Percentiles rank a stretch among this genome's conserved stretches.
Evolutionary conservation across 2,329 filamentous ascomycete species (phyloP).

Genomic region (Fusarium mangiferae): DNA sequence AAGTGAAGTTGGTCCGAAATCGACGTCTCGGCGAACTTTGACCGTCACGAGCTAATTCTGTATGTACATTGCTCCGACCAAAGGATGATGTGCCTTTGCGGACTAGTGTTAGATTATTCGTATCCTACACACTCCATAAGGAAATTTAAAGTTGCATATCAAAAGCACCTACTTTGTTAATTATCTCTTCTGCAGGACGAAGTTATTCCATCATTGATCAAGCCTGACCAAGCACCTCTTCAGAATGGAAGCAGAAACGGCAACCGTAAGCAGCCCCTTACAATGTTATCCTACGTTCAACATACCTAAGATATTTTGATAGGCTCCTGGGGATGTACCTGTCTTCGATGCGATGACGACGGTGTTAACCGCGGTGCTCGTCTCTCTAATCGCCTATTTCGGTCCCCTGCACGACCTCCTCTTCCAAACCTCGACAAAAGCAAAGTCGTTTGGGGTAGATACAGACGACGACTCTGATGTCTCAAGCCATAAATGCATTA

Average conservation of each 20-base stretch:
- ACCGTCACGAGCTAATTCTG: background rate
- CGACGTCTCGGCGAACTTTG: background rate
- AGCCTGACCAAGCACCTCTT: background rate
- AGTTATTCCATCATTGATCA: background rate
- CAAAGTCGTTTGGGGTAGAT: background rate
- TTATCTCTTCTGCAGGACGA: background rate
- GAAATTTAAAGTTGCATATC: background rate
- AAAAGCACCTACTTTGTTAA: too few relatives aligned
- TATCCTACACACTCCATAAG: too few relatives aligned
- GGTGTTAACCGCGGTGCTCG: background rate
- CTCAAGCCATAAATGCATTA: background rate
- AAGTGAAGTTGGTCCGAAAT: background rate
- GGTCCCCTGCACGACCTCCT: background rate
- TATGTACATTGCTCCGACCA: background rate
- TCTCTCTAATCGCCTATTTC: background rate
- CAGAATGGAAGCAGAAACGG: background rate
- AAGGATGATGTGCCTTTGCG: background rate
- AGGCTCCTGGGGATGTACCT: background rate
- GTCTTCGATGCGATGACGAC: background rate
- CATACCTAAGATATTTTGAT: accelerated
- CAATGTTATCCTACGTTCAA: background rate
- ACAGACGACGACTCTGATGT: accelerated
- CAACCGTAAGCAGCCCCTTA: too few relatives aligned
- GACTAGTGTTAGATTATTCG: background rate
- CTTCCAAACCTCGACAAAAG: background rate